Conservation (phyloP, 1,284 basidiomycete species). For the Xerocomus tenax region DNA sequence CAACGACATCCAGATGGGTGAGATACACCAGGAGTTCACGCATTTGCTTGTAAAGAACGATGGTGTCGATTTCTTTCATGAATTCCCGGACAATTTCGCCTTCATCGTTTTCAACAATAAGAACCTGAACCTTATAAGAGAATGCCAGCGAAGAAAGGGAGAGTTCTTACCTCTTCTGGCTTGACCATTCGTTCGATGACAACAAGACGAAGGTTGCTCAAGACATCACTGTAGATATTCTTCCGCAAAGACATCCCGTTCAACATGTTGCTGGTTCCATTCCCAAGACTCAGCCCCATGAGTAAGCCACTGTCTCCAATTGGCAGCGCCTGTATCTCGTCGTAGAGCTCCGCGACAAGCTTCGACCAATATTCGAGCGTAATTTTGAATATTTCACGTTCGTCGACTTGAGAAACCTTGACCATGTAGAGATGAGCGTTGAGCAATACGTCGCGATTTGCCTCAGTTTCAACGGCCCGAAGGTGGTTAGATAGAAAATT, state of each 20-base stretch:
- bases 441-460: constrained; percentile 86
- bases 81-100: constrained; percentile 99
- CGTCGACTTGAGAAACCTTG: constrained; percentile 96
- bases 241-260: constrained; percentile 79
- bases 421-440: constrained; percentile 98
- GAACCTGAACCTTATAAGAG: constrained; percentile 48
- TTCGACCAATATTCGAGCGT: constrained; percentile 98
- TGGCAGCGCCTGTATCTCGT: constrained; percentile 89
- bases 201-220: constrained; percentile 90
- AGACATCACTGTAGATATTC: constrained; percentile 90
- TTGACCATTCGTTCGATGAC: constrained; percentile 99
- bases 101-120: constrained; percentile 99
- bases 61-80: constrained; percentile 98
- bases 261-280: constrained; percentile 57
- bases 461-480: constrained; percentile 84
- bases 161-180: constrained; percentile 80
- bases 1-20: constrained; percentile 92
- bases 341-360: constrained; percentile 97
- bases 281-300: constrained; percentile 82
- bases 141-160: constrained; percentile 5
- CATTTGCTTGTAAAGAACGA: constrained; percentile 99
- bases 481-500: constrained; percentile 94
- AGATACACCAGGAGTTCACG: constrained; percentile 94
- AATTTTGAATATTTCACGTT: constrained; percentile 99
- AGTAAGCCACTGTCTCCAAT: constrained; percentile 89